Evolutionary conservation across 2,329 filamentous ascomycete genomes (phyloP).

Genomic region (Periconia sp.): DNA sequence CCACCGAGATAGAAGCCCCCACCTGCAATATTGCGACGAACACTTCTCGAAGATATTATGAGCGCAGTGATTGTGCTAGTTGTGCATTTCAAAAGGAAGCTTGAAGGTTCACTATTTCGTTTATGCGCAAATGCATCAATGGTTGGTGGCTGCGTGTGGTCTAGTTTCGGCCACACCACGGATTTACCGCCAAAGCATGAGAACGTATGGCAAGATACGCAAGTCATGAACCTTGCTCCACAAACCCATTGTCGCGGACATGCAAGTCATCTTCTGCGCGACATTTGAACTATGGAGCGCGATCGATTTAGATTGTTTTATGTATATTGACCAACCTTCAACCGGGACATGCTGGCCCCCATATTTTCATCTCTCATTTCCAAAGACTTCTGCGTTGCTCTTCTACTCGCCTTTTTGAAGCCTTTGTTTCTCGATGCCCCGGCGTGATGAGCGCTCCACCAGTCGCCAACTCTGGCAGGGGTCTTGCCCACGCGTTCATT

Average conservation of each 20-base stretch:
- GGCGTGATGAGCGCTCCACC: neutral
- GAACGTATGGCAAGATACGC: neutral
- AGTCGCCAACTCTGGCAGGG: neutral
- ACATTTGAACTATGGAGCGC: neutral
- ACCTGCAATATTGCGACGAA: no score
- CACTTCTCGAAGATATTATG: no score
- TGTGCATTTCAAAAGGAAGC: no score
- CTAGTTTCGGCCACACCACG: neutral
- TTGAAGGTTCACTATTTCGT: no score
- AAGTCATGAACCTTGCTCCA: neutral
- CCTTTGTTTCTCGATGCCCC: neutral
- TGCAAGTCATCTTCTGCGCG: neutral
- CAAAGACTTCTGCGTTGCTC: neutral
- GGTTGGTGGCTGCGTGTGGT: no score
- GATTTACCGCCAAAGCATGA: neutral
- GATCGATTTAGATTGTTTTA: neutral
- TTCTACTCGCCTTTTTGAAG: neutral
- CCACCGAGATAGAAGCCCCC: neutral
- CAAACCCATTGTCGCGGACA: neutral
- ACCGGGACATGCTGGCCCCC: neutral
- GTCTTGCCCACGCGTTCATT: constrained; percentile 8
- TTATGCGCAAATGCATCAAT: no score
- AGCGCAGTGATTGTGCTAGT: no score
- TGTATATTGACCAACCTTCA: neutral
- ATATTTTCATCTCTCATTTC: neutral